Percentiles rank a stretch among this genome's conserved stretches.
Conservation (phyloP, 306 rosid genomes). For the Adenanthera pavonina region DNA sequence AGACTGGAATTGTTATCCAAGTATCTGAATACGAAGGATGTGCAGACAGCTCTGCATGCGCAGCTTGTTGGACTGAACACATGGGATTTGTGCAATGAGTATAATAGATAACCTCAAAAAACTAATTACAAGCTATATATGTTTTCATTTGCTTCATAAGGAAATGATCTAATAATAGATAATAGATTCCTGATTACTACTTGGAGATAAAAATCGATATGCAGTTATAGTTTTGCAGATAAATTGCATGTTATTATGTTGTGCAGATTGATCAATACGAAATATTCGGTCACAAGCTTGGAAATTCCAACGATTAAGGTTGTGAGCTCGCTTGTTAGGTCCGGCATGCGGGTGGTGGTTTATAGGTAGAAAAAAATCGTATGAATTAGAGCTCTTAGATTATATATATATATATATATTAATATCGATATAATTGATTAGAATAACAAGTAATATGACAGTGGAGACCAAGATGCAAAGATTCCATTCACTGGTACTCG, state of each 20-base stretch:
- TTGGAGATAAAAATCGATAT: no score
- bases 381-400: no score
- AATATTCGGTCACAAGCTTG: background rate
- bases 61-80: slow-evolving; percentile 45
- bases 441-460: background rate
- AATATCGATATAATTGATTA: no score
- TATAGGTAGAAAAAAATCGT: slow-evolving; percentile 29
- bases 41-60: slow-evolving; percentile 56
- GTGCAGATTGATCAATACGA: background rate
- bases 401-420: no score
- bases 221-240: no score
- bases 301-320: slow-evolving; percentile 20
- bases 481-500: slow-evolving; percentile 18
- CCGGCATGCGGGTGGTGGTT: slow-evolving; percentile 37
- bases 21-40: slow-evolving; percentile 57
- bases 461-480: slow-evolving; percentile 38
- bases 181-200: no score
- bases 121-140: no score
- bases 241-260: background rate
- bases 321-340: slow-evolving; percentile 11
- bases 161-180: no score
- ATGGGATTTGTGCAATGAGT: slow-evolving; percentile 54
- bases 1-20: slow-evolving; percentile 36
- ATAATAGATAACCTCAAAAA: background rate
- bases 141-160: no score